Conservation (phyloP, 2,329 filamentous ascomycete species). For the Plenodomus lindquistii region DNA sequence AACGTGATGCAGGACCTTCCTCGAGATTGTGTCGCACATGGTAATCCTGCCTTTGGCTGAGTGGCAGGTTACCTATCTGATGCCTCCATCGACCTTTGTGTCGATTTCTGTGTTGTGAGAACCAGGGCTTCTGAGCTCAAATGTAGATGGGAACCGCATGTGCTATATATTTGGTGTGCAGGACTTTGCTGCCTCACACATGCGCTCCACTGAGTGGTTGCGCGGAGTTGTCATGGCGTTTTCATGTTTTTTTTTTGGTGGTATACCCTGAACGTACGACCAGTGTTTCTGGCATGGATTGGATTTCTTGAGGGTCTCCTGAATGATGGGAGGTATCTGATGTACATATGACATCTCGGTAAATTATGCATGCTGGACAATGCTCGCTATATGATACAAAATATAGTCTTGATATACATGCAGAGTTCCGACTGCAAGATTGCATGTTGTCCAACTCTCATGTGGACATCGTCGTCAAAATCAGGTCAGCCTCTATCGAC, state of each 20-base stretch:
- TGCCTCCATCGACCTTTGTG: neutral
- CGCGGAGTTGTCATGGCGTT: slow-evolving; percentile 10
- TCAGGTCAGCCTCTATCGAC: too few relatives aligned
- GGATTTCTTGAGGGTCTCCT: slow-evolving; percentile 4
- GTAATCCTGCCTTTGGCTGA: slow-evolving; percentile 50
- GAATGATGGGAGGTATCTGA: slow-evolving; percentile 13
- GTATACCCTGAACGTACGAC: neutral
- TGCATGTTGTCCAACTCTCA: too few relatives aligned
- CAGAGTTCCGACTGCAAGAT: too few relatives aligned
- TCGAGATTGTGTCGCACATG: slow-evolving; percentile 51
- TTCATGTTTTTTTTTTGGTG: slow-evolving; percentile 3
- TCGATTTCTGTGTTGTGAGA: neutral
- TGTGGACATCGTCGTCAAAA: too few relatives aligned
- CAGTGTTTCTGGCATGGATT: neutral
- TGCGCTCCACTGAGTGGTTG: slow-evolving; percentile 11
- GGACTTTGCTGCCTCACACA: neutral
- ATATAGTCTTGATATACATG: too few relatives aligned
- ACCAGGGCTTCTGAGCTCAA: neutral
- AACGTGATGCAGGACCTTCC: slow-evolving; percentile 49
- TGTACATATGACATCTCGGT: slow-evolving; percentile 10
- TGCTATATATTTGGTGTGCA: slow-evolving; percentile 3
- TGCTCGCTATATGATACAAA: too few relatives aligned
- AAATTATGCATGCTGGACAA: slow-evolving; percentile 10
- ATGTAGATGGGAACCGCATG: slow-evolving; percentile 5
- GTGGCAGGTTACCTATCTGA: slow-evolving; percentile 9